Percentiles rank a stretch among this genome's conserved stretches.
phyloP scores from a whole-genome alignment of 116 monocot genomes.

The Iris pallida region DNA sequence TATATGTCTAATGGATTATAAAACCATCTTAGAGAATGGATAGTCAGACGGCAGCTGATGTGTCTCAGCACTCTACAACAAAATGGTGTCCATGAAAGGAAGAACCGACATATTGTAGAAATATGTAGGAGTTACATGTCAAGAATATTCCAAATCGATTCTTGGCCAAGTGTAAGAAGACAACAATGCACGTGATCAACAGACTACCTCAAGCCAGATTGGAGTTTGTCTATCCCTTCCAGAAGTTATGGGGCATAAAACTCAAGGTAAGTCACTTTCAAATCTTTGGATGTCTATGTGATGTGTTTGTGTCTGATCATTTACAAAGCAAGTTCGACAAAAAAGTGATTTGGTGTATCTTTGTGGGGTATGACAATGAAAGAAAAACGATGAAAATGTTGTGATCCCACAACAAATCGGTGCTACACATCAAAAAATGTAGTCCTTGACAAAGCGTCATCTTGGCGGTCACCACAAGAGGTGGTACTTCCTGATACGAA shows the following conservation, averaged over 20 bases:
- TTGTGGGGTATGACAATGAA: neutral
- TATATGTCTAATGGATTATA: neutral
- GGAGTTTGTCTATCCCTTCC: neutral
- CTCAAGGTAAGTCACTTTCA: neutral
- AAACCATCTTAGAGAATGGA: neutral
- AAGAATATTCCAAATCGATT: constrained; percentile 15
- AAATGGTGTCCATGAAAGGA: constrained; percentile 13
- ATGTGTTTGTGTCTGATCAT: neutral
- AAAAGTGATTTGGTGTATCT: neutral
- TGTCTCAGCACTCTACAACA: constrained; percentile 7
- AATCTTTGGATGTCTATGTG: constrained; percentile 13
- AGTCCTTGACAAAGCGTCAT: neutral
- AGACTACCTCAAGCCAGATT: neutral
- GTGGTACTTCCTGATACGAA: neutral
- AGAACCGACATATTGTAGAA: constrained; percentile 5
- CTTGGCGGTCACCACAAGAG: neutral
- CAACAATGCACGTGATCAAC: constrained; percentile 4
- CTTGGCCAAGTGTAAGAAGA: constrained; percentile 18
- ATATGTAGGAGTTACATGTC: neutral
- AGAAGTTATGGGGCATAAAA: neutral
- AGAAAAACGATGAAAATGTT: constrained; percentile 6
- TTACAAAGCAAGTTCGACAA: constrained; percentile 9
- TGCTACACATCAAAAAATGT: neutral
- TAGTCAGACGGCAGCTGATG: neutral
- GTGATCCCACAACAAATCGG: neutral